Conservation (phyloP, 768 basidiomycete genomes). For the Postia placenta region DNA sequence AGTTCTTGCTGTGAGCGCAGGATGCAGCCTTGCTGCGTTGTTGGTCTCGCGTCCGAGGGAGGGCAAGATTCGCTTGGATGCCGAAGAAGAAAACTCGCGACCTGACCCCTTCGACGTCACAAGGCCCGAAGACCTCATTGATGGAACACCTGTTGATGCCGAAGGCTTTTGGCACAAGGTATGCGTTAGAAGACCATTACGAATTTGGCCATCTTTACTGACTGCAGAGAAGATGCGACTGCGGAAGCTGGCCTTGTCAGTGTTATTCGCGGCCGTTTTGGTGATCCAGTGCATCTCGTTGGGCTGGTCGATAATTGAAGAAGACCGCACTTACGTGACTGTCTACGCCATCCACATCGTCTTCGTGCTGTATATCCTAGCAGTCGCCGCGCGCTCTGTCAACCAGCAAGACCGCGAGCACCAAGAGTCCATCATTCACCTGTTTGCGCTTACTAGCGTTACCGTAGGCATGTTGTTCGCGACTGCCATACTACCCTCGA, state of each 20-base stretch:
- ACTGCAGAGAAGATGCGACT: conserved; percentile 41
- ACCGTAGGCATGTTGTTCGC: conserved; percentile 39
- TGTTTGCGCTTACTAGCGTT: conserved; percentile 48
- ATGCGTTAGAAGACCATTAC: conserved; percentile 14
- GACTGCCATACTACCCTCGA: conserved; percentile 52
- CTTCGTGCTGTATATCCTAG: conserved; percentile 56
- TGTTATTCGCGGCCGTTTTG: conserved; percentile 40
- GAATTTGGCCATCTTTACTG: not conserved
- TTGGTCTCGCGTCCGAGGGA: conserved; percentile 35
- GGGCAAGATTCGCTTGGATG: conserved; percentile 46
- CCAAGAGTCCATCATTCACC: conserved; percentile 42
- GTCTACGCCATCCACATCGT: conserved; percentile 39
- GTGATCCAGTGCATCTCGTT: conserved; percentile 47
- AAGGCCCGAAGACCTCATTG: conserved; percentile 59
- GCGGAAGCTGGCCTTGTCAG: conserved; percentile 47
- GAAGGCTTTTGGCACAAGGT: conserved; percentile 55
- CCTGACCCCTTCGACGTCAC: conserved; percentile 69
- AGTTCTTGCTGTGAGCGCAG: conserved; percentile 35
- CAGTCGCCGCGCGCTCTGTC: conserved; percentile 47
- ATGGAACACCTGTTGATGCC: conserved; percentile 62
- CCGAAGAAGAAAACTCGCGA: conserved; percentile 16
- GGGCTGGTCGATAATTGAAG: conserved; percentile 43
- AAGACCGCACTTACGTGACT: conserved; percentile 23
- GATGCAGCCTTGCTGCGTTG: conserved; percentile 39
- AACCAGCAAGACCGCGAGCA: conserved; percentile 35